Conservation (phyloP, 768 basidiomycete genomes). For the Mycena floridula region DNA sequence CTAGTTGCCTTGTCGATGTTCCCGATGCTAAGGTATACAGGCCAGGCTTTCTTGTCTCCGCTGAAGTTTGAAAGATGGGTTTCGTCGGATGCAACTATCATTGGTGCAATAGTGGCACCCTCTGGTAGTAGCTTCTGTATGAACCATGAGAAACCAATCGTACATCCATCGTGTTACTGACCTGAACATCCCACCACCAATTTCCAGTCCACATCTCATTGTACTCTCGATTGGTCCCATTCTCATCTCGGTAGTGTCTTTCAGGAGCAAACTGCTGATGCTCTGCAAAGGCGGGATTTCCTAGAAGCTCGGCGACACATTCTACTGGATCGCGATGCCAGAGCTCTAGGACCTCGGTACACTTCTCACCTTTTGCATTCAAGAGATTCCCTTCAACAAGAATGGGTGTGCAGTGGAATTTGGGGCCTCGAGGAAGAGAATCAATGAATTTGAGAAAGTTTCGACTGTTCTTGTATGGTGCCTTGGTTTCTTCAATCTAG, state of each 20-base stretch:
- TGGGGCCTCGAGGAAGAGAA: conserved; percentile 14
- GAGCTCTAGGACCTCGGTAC: conserved; percentile 12
- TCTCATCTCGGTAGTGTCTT: not conserved
- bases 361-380: not conserved
- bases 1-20: conserved; percentile 19
- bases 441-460: conserved; percentile 19
- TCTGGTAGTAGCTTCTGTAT: not conserved
- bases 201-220: not conserved
- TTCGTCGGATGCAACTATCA: conserved; percentile 27
- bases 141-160: conserved; percentile 3
- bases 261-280: not conserved
- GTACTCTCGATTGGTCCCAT: not conserved
- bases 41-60: conserved; percentile 22
- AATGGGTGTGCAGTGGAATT: conserved; percentile 17
- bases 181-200: not conserved
- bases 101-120: conserved; percentile 11
- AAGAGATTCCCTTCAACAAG: not conserved
- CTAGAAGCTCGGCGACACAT: conserved; percentile 4
- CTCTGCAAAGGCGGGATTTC: conserved; percentile 7
- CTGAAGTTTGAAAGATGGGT: conserved; percentile 19
- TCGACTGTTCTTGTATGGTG: conserved; percentile 20
- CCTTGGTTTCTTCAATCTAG: conserved; percentile 4
- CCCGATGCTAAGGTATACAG: conserved; percentile 25
- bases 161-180: not conserved
- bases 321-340: conserved; percentile 19